These are phyloP conservation scores for Centaurea solstitialis DNA, from an alignment of 129 eudicot species.

Conservation along the genomic window DNA sequence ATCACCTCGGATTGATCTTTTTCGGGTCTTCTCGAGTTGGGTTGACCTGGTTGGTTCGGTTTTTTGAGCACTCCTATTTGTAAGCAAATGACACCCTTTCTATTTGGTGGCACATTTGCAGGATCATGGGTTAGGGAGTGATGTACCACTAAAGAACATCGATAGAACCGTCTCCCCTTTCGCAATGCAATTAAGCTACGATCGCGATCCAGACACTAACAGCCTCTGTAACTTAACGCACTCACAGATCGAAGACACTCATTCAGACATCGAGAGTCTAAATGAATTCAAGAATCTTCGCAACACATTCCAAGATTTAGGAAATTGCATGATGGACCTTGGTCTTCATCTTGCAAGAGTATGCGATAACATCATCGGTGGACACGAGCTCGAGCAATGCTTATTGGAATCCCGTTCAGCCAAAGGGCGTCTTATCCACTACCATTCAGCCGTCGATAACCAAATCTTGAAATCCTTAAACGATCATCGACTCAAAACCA, in stretches of 20 bases:
- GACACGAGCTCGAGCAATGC: slow-evolving; percentile 75
- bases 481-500: neutral
- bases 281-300: slow-evolving; percentile 59
- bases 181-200: slow-evolving; percentile 80
- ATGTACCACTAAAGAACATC: slow-evolving; percentile 75
- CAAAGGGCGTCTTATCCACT: slow-evolving; percentile 95
- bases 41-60: too few species aligned
- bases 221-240: neutral
- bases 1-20: too few species aligned
- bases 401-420: slow-evolving; percentile 70
- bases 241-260: neutral
- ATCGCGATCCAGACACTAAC: slow-evolving; percentile 15
- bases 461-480: slow-evolving; percentile 39
- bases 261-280: neutral
- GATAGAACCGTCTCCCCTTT: slow-evolving; percentile 86
- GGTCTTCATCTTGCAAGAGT: slow-evolving; percentile 70
- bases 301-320: slow-evolving; percentile 57
- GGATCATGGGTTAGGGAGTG: slow-evolving; percentile 95
- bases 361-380: slow-evolving; percentile 80
- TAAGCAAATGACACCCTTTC: neutral
- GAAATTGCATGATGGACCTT: slow-evolving; percentile 80
- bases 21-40: too few species aligned
- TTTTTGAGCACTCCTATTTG: neutral
- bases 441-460: slow-evolving; percentile 72
- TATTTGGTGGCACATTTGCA: slow-evolving; percentile 17